Conservation (phyloP, 495 filamentous ascomycete genomes). For the Parathielavia hyrcaniae region DNA sequence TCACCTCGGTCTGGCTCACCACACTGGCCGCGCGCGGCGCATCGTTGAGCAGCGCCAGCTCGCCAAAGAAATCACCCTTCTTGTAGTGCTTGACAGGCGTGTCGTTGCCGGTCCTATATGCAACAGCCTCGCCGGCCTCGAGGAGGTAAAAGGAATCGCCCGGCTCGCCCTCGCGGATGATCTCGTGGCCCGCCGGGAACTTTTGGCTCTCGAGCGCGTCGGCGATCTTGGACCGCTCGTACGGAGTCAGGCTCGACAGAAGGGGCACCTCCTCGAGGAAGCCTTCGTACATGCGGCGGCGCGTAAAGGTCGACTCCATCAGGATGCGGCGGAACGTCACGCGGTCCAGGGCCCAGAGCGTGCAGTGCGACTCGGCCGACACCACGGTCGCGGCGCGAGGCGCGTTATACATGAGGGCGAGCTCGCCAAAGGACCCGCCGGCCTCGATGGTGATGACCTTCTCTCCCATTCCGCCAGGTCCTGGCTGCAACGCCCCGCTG, state of each 20-base stretch:
- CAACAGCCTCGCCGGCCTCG: conserved; percentile 83
- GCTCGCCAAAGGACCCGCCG: conserved; percentile 93
- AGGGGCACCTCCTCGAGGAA: conserved; percentile 96
- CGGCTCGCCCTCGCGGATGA: conserved; percentile 87
- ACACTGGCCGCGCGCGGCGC: conserved; percentile 90
- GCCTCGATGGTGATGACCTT: conserved; percentile 78
- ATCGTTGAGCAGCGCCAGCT: conserved; percentile 88
- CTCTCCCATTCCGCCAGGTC: conserved; percentile 74
- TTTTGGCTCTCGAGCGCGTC: conserved; percentile 90
- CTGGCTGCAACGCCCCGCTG: conserved; percentile 71
- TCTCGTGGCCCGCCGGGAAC: conserved; percentile 67
- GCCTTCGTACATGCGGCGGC: conserved; percentile 90
- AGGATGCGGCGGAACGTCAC: conserved; percentile 96
- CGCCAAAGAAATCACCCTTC: conserved; percentile 96
- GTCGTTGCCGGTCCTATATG: conserved; percentile 59
- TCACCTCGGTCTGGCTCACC: conserved; percentile 72
- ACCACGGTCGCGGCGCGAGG: conserved; percentile 95
- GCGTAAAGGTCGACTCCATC: conserved; percentile 96
- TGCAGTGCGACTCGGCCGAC: conserved; percentile 69
- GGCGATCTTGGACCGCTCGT: conserved; percentile 94
- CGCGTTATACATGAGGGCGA: conserved; percentile 98
- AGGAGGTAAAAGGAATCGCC: conserved; percentile 91
- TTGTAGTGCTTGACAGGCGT: conserved; percentile 68
- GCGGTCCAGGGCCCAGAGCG: conserved; percentile 89
- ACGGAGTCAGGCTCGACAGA: conserved; percentile 74